These are phyloP conservation scores for Cutaneotrichosporon sp. DNA, from an alignment of 1,284 basidiomycete species.

Conservation along the genomic window DNA sequence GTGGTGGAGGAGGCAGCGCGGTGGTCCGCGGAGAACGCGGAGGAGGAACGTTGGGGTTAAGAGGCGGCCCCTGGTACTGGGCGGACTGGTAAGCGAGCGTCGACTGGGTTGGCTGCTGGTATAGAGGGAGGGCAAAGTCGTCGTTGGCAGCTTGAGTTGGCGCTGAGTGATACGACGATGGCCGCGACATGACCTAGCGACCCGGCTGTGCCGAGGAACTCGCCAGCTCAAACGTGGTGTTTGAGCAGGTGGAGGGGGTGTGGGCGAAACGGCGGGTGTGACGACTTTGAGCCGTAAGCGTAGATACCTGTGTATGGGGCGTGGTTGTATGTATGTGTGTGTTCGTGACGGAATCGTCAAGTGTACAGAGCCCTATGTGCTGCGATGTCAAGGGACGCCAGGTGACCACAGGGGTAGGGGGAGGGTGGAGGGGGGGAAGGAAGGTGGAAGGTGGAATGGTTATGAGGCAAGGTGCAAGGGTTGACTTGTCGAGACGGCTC, in stretches of 20 bases:
- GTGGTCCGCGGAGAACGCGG: conserved; percentile 17
- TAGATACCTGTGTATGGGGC: background rate
- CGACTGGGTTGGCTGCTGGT: conserved; percentile 32
- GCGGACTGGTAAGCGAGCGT: conserved; percentile 12
- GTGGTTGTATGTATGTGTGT: background rate
- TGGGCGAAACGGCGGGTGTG: background rate
- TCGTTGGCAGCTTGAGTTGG: conserved; percentile 25
- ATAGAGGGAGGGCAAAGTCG: conserved; percentile 41
- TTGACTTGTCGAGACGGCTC: background rate
- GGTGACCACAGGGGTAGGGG: background rate
- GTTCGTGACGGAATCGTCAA: background rate
- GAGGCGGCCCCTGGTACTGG: conserved; percentile 4
- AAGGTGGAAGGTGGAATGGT: too few relatives aligned
- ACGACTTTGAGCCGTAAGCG: background rate
- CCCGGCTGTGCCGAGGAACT: background rate
- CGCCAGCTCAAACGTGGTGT: background rate
- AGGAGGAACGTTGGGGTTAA: conserved; percentile 19
- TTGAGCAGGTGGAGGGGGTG: background rate
- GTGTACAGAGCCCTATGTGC: background rate
- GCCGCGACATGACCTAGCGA: conserved; percentile 38
- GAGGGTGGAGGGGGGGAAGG: too few relatives aligned
- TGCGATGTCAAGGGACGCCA: background rate
- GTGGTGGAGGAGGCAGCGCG: conserved; percentile 17
- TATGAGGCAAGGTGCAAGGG: background rate
- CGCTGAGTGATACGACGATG: conserved; percentile 39